A percentile compares a stretch with the other conserved stretches of the same genome.
phyloP scores from a whole-genome alignment of 192 early-diverging fungal species.

The Coemansia sp. region DNA sequence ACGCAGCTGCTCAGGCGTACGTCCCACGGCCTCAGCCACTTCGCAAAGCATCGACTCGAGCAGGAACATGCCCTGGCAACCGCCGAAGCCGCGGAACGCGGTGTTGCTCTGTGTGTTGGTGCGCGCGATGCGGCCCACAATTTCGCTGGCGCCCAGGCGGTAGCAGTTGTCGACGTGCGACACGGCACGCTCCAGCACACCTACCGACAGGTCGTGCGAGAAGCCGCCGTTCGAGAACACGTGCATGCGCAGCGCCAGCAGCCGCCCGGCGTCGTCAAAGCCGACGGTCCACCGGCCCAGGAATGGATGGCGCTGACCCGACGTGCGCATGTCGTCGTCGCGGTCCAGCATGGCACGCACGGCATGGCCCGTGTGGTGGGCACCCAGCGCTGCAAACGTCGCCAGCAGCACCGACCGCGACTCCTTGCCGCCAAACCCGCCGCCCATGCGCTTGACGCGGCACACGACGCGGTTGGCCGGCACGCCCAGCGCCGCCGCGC shows the following conservation, averaged over 20 bases:
- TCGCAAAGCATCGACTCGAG: constrained; percentile 76
- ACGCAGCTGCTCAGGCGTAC: constrained; percentile 62
- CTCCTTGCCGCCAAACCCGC: constrained; percentile 84
- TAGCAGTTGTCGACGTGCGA: constrained; percentile 80
- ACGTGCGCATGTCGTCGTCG: constrained; percentile 79
- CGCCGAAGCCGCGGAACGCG: constrained; percentile 85
- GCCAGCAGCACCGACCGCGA: constrained; percentile 64
- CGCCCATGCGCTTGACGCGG: constrained; percentile 82
- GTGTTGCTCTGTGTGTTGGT: constrained; percentile 87
- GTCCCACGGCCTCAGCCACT: constrained; percentile 66
- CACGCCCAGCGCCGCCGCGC: constrained; percentile 72
- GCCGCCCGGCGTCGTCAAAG: constrained; percentile 61
- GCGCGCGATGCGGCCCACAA: constrained; percentile 68
- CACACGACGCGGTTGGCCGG: constrained; percentile 66
- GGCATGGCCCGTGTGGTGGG: constrained; percentile 61
- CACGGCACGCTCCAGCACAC: constrained; percentile 72
- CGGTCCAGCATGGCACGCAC: constrained; percentile 78
- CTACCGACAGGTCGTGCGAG: constrained; percentile 62
- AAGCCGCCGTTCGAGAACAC: constrained; percentile 65
- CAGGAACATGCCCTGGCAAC: constrained; percentile 81
- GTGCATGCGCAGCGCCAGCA: constrained; percentile 61
- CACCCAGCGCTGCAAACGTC: constrained; percentile 65
- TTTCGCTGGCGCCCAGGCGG: constrained; percentile 65
- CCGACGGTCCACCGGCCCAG: constrained; percentile 74
- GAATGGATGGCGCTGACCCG: constrained; percentile 80